Evolutionary conservation across 768 basidiomycete genomes (phyloP), one percentile per base, ranked within the genome.

Genomic region (Galerina sulciceps): DNA sequence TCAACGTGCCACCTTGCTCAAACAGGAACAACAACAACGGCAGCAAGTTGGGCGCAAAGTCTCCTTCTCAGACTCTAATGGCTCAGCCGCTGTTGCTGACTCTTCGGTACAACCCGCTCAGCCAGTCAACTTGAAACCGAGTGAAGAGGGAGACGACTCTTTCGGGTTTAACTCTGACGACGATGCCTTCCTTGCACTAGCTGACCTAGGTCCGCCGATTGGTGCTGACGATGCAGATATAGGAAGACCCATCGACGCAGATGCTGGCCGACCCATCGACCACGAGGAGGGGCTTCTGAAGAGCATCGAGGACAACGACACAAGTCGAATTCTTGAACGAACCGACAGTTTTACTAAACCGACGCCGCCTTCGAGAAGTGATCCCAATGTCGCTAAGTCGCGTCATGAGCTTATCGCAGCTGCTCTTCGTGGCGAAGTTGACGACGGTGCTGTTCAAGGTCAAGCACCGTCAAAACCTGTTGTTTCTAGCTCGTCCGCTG

Each of bases 121-220:
- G 23, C 43, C 53, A 23, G 47, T 35, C 13, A 42, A 47, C 14
- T 20, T 37, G 20, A 38, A 50, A n/a, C 40, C 50, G 10, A 45
- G 42, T 10, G 47, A 52, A 35, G 61, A 61, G 4, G 71, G 76
- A 37, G 72, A 76, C 37, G 79, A 79, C 3, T 80, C 79, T 0
- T 86, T 81, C 60, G 75, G 76, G 10, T 81, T 85, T 61, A 75
- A 77, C 55, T 88, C 87, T 1, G 87, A 92, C 40, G 90, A 91
- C 53, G 89, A 86, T 53, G 85, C 79, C 1, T 81, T 90, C 64
- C 74, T 87, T 36, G 87, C 88, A 17, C 71, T 77, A 10, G 77
- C 86, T 20, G 85, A 86, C 57, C 62, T 81, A 0, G 81, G 79
- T 5, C 71, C 71, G 34, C 73, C 77, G 20, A 71, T 84, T 35